phyloP scores from a whole-genome alignment of 2,329 filamentous ascomycete species.

The Tympanopsis confertula region DNA sequence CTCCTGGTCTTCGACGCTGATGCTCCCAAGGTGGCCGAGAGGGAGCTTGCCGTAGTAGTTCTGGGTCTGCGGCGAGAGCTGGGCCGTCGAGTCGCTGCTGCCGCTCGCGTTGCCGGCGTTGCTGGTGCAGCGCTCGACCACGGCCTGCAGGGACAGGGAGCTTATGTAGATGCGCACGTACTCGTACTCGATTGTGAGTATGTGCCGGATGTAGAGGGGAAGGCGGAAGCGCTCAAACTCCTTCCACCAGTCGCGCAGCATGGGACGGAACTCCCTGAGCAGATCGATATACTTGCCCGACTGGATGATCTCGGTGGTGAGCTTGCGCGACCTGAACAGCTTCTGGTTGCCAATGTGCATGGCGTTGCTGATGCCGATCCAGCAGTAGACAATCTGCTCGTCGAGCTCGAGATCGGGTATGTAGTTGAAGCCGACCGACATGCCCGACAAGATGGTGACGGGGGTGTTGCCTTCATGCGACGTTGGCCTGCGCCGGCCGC shows the following conservation, averaged over 20 bases:
- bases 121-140: conserved; percentile 82
- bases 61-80: conserved; percentile 51
- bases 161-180: conserved; percentile 93
- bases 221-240: conserved; percentile 71
- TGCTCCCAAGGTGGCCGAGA: conserved; percentile 50
- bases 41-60: conserved; percentile 54
- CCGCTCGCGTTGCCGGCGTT: conserved; percentile 42
- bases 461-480: conserved; percentile 47
- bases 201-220: conserved; percentile 56
- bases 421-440: conserved; percentile 51
- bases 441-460: conserved; percentile 41
- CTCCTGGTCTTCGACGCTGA: conserved; percentile 56
- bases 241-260: conserved; percentile 66
- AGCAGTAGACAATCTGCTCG: conserved; percentile 70
- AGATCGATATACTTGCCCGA: conserved; percentile 73
- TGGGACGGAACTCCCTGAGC: conserved; percentile 69
- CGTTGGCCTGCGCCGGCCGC: conserved; percentile 20
- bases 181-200: conserved; percentile 88
- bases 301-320: conserved; percentile 80
- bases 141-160: conserved; percentile 83
- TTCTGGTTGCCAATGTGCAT: conserved; percentile 86
- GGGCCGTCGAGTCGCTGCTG: conserved; percentile 15
- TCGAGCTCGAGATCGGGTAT: conserved; percentile 56
- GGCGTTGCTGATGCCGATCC: conserved; percentile 83
- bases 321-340: conserved; percentile 75